Conservation (phyloP, 1,284 basidiomycete species). For the Quambalaria eucalypti region DNA sequence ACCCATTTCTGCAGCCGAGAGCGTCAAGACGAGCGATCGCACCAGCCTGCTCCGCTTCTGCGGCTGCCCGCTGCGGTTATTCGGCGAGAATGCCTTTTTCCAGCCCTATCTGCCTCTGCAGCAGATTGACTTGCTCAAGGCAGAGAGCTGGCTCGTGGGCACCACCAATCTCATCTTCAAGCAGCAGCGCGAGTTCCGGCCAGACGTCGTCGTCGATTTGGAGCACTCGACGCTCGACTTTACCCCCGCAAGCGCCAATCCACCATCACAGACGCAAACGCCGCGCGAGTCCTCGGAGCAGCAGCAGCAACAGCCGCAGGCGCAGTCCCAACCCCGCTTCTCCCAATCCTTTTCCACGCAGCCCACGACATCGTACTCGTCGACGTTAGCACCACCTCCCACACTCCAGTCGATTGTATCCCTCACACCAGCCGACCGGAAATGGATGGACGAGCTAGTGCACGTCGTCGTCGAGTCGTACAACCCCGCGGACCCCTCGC, state of each 20-base stretch:
- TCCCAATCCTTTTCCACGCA: no score
- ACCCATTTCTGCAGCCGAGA: constrained; percentile 47
- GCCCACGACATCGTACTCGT: no score
- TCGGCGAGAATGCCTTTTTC: constrained; percentile 75
- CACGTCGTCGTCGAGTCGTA: constrained; percentile 36
- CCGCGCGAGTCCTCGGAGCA: neutral
- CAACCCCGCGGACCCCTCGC: constrained; percentile 38
- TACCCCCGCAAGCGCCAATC: neutral
- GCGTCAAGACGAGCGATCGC: constrained; percentile 77
- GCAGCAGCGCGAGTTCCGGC: constrained; percentile 69
- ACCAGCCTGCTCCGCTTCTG: constrained; percentile 83
- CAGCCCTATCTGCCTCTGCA: constrained; percentile 95
- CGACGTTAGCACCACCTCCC: constrained; percentile 57
- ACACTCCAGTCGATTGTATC: constrained; percentile 66
- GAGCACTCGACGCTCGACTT: constrained; percentile 34
- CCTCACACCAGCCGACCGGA: constrained; percentile 83
- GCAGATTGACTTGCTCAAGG: constrained; percentile 78
- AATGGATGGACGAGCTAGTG: constrained; percentile 73
- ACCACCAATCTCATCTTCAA: constrained; percentile 94
- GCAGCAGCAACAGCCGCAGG: no score
- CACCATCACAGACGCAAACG: neutral
- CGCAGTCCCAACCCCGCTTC: no score
- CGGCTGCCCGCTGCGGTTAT: constrained; percentile 71
- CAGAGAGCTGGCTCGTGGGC: constrained; percentile 69
- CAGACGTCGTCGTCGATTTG: constrained; percentile 77